Evolutionary conservation across 140 eudicot species (phyloP).

Genomic region (Bidens hawaiensis): DNA sequence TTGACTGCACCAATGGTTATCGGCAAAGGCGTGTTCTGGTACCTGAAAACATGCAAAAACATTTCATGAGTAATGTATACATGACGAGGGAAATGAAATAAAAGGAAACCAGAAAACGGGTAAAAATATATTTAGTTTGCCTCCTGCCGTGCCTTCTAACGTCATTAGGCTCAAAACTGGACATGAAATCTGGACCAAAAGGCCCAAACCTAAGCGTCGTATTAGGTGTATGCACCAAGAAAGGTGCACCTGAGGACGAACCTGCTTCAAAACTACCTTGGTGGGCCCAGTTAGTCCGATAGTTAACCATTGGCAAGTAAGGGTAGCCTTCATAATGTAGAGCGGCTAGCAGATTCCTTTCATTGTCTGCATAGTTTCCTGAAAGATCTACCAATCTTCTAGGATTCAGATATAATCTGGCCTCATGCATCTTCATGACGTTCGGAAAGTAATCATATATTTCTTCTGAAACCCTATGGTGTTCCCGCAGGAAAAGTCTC

Average conservation of each 20-base stretch:
- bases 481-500: no score
- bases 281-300: constrained; percentile 6
- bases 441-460: no score
- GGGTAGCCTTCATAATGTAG: no score
- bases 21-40: constrained; percentile 8
- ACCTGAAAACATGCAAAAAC: constrained; percentile 30
- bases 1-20: constrained; percentile 48
- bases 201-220: constrained; percentile 51
- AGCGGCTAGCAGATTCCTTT: no score
- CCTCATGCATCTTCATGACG: no score
- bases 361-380: no score
- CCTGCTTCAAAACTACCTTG: not conserved
- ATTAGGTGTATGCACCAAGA: not conserved
- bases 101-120: not conserved
- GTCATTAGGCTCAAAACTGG: not conserved
- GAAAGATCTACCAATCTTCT: no score
- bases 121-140: constrained; percentile 19
- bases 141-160: constrained; percentile 13
- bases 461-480: no score
- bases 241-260: constrained; percentile 1
- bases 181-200: constrained; percentile 20
- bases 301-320: constrained; percentile 10
- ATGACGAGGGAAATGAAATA: not conserved
- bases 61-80: not conserved
- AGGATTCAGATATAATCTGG: no score